These are phyloP conservation scores for Haberlea rhodopensis DNA, from an alignment of 257 asterid species.

Conservation along the genomic window DNA sequence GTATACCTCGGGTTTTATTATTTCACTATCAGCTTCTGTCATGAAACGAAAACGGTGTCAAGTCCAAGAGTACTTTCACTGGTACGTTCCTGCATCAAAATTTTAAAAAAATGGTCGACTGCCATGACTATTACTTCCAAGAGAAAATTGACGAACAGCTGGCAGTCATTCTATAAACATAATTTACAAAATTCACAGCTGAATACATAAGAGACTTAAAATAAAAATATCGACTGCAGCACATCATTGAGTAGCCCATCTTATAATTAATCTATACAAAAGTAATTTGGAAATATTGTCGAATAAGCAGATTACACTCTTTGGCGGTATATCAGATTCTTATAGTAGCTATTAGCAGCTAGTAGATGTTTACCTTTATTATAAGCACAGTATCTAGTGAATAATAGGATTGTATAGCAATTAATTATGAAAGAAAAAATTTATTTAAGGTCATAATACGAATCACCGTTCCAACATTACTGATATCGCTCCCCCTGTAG, in stretches of 20 bases:
- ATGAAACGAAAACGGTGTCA: slow-evolving; percentile 28
- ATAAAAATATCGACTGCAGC: slow-evolving; percentile 17
- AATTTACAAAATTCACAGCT: not conserved
- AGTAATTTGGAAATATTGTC: not conserved
- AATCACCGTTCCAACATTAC: slow-evolving; percentile 12
- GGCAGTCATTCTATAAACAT: slow-evolving; percentile 14
- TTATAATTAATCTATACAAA: not conserved
- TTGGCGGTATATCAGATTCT: not conserved
- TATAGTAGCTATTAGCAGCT: not conserved
- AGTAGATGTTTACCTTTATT: not conserved
- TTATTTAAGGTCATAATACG: slow-evolving; percentile 6
- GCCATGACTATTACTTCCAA: slow-evolving; percentile 19
- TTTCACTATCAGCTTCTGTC: slow-evolving; percentile 58
- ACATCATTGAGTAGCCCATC: not conserved
- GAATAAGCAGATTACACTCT: not conserved
- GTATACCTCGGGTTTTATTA: slow-evolving; percentile 53
- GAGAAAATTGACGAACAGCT: slow-evolving; percentile 19
- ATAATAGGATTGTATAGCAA: not conserved
- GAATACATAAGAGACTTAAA: slow-evolving; percentile 5
- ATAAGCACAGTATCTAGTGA: not conserved
- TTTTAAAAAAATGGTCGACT: slow-evolving; percentile 10
- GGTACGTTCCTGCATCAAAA: slow-evolving; percentile 34
- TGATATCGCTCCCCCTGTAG: not conserved
- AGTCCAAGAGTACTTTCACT: slow-evolving; percentile 21
- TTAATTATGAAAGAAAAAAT: not conserved